phyloP scores from a whole-genome alignment of 2,329 filamentous ascomycete genomes.

The Macroventuria anomochaeta region DNA sequence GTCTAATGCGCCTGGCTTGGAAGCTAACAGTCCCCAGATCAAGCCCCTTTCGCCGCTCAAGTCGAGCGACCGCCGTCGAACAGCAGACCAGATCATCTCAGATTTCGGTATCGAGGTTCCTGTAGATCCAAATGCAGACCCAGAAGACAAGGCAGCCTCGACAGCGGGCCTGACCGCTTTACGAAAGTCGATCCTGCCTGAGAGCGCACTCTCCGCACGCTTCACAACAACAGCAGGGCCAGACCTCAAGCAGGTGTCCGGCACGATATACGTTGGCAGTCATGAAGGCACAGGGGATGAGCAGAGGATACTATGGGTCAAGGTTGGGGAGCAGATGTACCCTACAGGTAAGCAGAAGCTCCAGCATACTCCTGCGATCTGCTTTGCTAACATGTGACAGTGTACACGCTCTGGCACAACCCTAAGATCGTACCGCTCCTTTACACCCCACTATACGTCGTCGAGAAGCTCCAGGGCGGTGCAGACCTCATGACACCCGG shows the following conservation, averaged over 20 bases:
- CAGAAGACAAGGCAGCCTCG: constrained; percentile 53
- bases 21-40: constrained; percentile 56
- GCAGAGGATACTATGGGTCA: constrained; percentile 69
- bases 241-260: constrained; percentile 65
- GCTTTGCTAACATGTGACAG: constrained; percentile 38
- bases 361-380: not conserved
- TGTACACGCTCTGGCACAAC: constrained; percentile 72
- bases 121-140: constrained; percentile 41
- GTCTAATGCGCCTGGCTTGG: not conserved
- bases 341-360: constrained; percentile 48
- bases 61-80: constrained; percentile 70
- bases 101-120: constrained; percentile 63
- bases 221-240: constrained; percentile 71
- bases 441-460: constrained; percentile 67
- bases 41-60: constrained; percentile 71
- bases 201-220: constrained; percentile 66
- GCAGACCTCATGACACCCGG: constrained; percentile 75
- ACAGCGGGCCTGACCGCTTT: constrained; percentile 58
- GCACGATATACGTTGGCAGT: constrained; percentile 69
- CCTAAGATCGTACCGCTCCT: constrained; percentile 66
- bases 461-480: constrained; percentile 68
- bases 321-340: constrained; percentile 63
- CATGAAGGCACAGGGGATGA: constrained; percentile 60
- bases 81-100: constrained; percentile 70
- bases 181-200: constrained; percentile 67